Evolutionary conservation across 805 yeast species (phyloP), one percentile per base, ranked within the genome.

Genomic region (Candida gorgasii): DNA sequence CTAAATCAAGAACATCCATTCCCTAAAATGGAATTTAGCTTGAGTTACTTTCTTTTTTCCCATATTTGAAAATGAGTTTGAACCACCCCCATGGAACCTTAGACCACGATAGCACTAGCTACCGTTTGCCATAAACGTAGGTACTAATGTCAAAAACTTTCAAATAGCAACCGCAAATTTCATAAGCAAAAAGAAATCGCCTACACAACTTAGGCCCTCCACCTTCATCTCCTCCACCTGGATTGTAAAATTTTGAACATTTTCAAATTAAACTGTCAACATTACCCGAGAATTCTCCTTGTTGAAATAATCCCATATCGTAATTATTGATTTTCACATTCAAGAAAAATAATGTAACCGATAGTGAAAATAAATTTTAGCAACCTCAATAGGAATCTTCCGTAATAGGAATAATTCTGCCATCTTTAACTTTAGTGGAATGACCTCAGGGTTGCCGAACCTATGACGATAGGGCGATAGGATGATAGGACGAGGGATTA

Each of bases 21-120:
- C 37, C 37, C 37, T 34, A 34, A 34, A 34, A 34, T 14, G 28
- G 37, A 34, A 34, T 34, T 34, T 34, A 13, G 13, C 37, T 34
- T 6, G 27, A 8, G 16, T 15, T 15, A 34, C 28, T 34, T 34
- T n/a, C 27, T 34, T 20, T 29, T 29, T 29, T 22, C 9, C n/a
- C n/a, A n/a, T n/a, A n/a, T n/a, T n/a, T n/a, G n/a, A n/a, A n/a
- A n/a, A n/a, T n/a, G n/a, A n/a, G n/a, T n/a, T n/a, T n/a, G n/a
- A n/a, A n/a, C n/a, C n/a, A n/a, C n/a, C n/a, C n/a, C n/a, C n/a
- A n/a, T n/a, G n/a, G 24, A 22, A 22, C 24, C 24, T 22, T 7
- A 22, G n/a, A n/a, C n/a, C n/a, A n/a, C n/a, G n/a, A n/a, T n/a
- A n/a, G n/a, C n/a, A n/a, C n/a, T n/a, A n/a, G n/a, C n/a, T n/a